Evolutionary conservation across 2,329 filamentous ascomycete species (phyloP).

Genomic region (Fusarium nodosum): DNA sequence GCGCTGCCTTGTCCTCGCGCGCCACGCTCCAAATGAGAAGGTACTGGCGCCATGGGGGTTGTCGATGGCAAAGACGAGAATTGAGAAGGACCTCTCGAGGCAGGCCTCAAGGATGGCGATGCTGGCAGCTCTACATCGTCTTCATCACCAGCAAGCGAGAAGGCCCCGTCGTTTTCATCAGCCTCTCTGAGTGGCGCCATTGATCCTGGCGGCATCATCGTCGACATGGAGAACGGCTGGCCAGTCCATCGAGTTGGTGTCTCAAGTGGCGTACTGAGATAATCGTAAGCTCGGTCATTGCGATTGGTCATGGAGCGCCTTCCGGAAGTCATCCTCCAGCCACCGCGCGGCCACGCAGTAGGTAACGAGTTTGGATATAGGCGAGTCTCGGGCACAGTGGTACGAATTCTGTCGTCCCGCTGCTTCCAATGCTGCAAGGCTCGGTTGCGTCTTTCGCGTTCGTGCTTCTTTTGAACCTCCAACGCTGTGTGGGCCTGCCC

Average conservation of each 20-base stretch:
- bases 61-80: conserved; percentile 55
- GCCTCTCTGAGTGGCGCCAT: conserved; percentile 53
- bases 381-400: conserved; percentile 13
- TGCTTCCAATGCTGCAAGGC: conserved; percentile 53
- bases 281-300: conserved; percentile 41
- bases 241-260: conserved; percentile 65
- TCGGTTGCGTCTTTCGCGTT: conserved; percentile 52
- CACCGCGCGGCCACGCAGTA: conserved; percentile 42
- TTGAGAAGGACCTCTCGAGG: conserved; percentile 38
- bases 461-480: conserved; percentile 52
- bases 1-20: conserved; percentile 46
- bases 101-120: conserved; percentile 43
- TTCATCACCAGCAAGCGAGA: conserved; percentile 45
- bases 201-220: conserved; percentile 46
- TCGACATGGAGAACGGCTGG: conserved; percentile 55
- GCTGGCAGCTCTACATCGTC: conserved; percentile 41
- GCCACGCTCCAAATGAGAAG: conserved; percentile 59
- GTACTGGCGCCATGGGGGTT: conserved; percentile 59
- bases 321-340: conserved; percentile 47
- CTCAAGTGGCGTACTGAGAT: conserved; percentile 49
- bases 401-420: conserved; percentile 33
- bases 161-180: conserved; percentile 49
- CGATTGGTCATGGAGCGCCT: conserved; percentile 46
- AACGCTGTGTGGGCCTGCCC: conserved; percentile 57
- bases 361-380: conserved; percentile 34